These are phyloP conservation scores for Neurospora sp. DNA, from an alignment of 495 filamentous ascomycete species.

Conservation along the genomic window DNA sequence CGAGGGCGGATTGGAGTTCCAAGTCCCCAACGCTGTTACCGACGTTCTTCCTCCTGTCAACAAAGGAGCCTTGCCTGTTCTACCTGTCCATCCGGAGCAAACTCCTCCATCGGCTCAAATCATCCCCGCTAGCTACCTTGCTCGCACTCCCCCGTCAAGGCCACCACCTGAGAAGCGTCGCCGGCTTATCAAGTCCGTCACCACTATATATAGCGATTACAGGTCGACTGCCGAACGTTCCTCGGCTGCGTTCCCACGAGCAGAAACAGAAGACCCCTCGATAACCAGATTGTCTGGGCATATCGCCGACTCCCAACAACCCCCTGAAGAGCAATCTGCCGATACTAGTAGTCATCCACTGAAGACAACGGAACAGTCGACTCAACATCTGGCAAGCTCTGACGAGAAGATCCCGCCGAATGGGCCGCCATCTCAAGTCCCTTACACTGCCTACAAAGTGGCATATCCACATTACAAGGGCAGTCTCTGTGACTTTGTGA, in stretches of 20 bases:
- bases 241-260: neutral
- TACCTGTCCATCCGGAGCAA: neutral
- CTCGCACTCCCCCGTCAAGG: neutral
- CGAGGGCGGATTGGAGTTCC: conserved; percentile 46
- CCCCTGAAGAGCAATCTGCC: neutral
- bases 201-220: neutral
- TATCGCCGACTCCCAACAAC: neutral
- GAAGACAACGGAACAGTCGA: neutral
- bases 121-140: conserved; percentile 24
- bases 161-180: conserved; percentile 2
- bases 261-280: neutral
- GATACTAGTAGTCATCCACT: neutral
- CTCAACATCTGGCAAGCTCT: conserved; percentile 3
- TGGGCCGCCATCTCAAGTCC: conserved; percentile 13
- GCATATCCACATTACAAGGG: conserved; percentile 51
- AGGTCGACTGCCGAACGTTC: neutral
- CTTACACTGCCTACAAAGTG: conserved; percentile 41
- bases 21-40: conserved; percentile 40
- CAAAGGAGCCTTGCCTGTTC: conserved; percentile 5
- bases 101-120: conserved; percentile 35
- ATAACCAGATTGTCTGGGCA: neutral
- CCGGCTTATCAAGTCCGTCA: conserved; percentile 4
- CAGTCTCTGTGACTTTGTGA: conserved; percentile 42
- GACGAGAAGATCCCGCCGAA: conserved; percentile 12
- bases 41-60: conserved; percentile 17